Percentiles rank a stretch among this genome's conserved stretches.
phyloP scores from a whole-genome alignment of 257 asterid genomes.

The Nicotiana otophora region DNA sequence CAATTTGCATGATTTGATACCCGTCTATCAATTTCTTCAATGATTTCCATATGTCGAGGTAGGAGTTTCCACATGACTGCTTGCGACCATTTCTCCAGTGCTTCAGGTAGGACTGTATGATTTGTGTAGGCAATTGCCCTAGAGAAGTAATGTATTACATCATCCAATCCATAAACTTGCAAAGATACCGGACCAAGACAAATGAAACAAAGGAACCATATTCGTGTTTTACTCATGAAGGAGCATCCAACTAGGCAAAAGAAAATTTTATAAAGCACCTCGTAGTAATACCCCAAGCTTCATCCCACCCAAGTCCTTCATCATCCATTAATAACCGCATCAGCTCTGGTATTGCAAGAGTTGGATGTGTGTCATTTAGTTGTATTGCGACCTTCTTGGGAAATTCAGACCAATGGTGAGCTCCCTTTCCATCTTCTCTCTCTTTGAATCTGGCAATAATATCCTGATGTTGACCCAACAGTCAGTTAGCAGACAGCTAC shows the following conservation, averaged over 20 bases:
- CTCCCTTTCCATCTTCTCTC: constrained; percentile 44
- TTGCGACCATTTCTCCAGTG: constrained; percentile 98
- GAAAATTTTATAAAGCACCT: constrained; percentile 44
- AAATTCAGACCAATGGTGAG: constrained; percentile 69
- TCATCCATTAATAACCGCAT: constrained; percentile 93
- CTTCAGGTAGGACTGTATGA: constrained; percentile 99
- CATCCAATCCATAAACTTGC: background rate
- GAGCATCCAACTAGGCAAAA: constrained; percentile 12
- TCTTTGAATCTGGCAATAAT: constrained; percentile 85
- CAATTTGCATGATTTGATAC: constrained; percentile 27
- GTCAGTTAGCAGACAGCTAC: background rate
- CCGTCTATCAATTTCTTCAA: constrained; percentile 92
- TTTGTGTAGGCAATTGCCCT: constrained; percentile 96
- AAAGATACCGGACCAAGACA: background rate
- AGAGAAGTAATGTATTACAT: constrained; percentile 19
- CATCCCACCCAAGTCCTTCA: constrained; percentile 98
- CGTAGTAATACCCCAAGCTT: constrained; percentile 87
- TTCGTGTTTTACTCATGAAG: background rate
- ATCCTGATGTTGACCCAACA: constrained; percentile 47
- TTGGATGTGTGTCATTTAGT: constrained; percentile 97
- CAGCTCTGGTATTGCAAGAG: constrained; percentile 95
- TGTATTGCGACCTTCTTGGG: constrained; percentile 95
- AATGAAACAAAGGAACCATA: constrained; percentile 8
- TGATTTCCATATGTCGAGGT: constrained; percentile 98
- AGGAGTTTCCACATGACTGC: constrained; percentile 99